A percentile compares a stretch with the other conserved stretches of the same genome.
Conservation (phyloP, 306 rosid genomes). For the Geum urbanum region DNA sequence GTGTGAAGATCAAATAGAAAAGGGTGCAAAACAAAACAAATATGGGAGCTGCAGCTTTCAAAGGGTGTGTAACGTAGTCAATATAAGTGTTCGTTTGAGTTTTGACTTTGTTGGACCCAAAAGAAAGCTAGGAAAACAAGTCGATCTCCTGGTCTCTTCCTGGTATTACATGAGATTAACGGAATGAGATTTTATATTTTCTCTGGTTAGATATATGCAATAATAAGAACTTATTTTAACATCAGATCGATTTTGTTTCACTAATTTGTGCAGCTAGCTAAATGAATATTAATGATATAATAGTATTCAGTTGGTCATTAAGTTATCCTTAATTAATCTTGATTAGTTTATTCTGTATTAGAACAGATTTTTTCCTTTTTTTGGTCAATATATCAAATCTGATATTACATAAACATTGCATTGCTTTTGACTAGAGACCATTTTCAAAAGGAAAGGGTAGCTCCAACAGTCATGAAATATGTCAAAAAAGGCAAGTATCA, state of each 20-base stretch:
- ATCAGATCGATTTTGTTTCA: background rate
- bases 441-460: background rate
- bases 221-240: background rate
- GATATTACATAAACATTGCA: background rate
- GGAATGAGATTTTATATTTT: background rate
- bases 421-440: background rate
- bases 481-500: background rate
- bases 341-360: background rate
- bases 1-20: background rate
- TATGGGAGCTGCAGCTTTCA: conserved; percentile 9
- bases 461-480: background rate
- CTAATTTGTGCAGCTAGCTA: background rate
- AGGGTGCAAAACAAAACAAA: background rate
- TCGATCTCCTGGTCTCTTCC: background rate
- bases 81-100: conserved; percentile 14
- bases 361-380: background rate
- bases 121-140: background rate
- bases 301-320: too few species aligned
- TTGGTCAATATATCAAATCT: background rate
- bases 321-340: too few species aligned
- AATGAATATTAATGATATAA: too few species aligned
- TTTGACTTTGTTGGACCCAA: background rate
- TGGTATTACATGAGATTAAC: background rate
- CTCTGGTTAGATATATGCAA: background rate
- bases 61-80: background rate